Evolutionary conservation across 192 early-diverging fungal genomes (phyloP), one percentile per base, ranked within the genome.

Genomic region (Backusella luteola): DNA sequence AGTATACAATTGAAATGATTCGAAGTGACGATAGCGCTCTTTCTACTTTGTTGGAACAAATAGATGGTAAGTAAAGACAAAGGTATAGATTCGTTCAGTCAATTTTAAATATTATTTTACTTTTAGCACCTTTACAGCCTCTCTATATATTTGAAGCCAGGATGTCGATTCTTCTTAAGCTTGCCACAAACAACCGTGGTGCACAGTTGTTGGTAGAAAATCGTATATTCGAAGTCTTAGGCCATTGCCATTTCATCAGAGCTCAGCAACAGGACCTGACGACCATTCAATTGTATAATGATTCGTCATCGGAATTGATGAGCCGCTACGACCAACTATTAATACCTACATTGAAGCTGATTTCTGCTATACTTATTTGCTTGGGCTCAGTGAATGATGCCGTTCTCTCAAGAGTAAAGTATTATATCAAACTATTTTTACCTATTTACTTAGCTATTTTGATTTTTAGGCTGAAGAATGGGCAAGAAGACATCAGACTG

Each of bases 341-440:
- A 32, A 39, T 76, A 23, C 74, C 74, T 41, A 69, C 74, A 6
- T 53, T 76, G 8, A 66, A 76, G n/a, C 67, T 76, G 6, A 59
- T 76, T 42, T 39, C 38, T 23, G 74, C 59, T n/a, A 66, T 76
- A n/a, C 38, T 76, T 35, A 34, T 26, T 42, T 42, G 41, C 17
- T 68, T 68, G 26, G 66, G 74, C 29, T 23, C 23, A 34, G 41
- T 68, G 23, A 76, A 76, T 35, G 38, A 42, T 32, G 42, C 66
- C n/a, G 74, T 76, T 29, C 34, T 69, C 11, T 41, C 35, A 23
- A 76, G 41, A 29, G 74, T 76, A 67, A 49, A 66, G 39, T 46
- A 8, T 21, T 41, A 32, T 7, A 19, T 19, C 1, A 12, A 6
- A 14, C 26, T 49, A 5, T 9, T 49, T 6, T 3, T 1, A 19